Evolutionary conservation across 345 rosid genomes (phyloP).

Genomic region (Eucalyptus virginea): DNA sequence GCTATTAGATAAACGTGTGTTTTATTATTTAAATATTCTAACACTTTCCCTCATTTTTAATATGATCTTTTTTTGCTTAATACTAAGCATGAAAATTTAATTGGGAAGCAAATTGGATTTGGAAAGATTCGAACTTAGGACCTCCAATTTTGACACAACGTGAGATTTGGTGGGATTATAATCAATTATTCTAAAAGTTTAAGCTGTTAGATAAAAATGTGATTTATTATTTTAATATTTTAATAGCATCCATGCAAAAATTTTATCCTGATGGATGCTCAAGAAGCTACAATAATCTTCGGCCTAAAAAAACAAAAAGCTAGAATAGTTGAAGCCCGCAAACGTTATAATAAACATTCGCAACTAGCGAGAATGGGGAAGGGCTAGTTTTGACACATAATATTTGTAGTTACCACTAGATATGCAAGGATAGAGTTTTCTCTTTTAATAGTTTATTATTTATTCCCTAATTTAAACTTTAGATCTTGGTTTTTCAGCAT

Average conservation of each 20-base stretch:
- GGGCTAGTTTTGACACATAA: not conserved
- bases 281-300: not conserved
- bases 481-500: not conserved
- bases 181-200: no score
- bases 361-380: not conserved
- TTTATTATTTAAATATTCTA: no score
- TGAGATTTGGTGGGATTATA: no score
- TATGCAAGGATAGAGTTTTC: no score
- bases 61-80: accelerated
- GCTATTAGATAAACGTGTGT: accelerated
- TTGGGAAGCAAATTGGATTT: accelerated
- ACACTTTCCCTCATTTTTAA: accelerated
- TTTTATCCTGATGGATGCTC: not conserved
- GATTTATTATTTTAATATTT: no score
- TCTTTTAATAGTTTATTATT: no score
- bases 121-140: accelerated
- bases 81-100: no score
- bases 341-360: not conserved
- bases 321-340: not conserved
- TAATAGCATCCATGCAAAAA: no score
- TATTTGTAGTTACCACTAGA: not conserved
- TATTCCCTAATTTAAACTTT: not conserved
- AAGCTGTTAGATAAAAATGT: accelerated
- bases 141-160: accelerated
- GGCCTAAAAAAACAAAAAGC: not conserved